Evolutionary conservation across 1,139 yeast genomes (phyloP).

Genomic region (Candida glucosophila): DNA sequence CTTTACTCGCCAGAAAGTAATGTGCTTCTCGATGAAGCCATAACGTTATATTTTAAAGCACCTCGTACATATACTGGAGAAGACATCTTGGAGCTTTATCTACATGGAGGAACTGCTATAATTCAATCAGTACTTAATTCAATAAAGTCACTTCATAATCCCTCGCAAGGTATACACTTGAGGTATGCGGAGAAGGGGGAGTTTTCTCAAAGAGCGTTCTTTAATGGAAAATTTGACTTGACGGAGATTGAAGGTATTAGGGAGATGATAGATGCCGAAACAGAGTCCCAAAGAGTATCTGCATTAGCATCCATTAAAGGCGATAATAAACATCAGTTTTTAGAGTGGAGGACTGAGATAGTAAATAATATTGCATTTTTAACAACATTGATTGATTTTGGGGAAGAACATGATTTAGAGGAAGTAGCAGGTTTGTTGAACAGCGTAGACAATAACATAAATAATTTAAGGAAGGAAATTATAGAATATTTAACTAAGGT

Average conservation of each 20-base stretch:
- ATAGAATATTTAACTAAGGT: slow-evolving; percentile 40
- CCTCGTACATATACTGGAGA: slow-evolving; percentile 94
- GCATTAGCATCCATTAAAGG: slow-evolving; percentile 74
- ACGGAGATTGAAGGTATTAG: slow-evolving; percentile 89
- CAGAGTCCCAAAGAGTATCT: slow-evolving; percentile 76
- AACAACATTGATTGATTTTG: slow-evolving; percentile 89
- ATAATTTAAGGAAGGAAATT: slow-evolving; percentile 35
- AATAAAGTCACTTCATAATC: slow-evolving; percentile 44
- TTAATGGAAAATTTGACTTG: slow-evolving; percentile 58
- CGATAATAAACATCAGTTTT: slow-evolving; percentile 44
- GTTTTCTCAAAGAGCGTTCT: slow-evolving; percentile 75
- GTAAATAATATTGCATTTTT: slow-evolving; percentile 63
- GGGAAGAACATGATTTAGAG: slow-evolving; percentile 86
- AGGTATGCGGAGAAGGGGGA: slow-evolving; percentile 92
- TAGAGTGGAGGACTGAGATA: slow-evolving; percentile 59
- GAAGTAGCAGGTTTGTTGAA: slow-evolving; percentile 44
- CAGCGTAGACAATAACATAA: slow-evolving; percentile 39
- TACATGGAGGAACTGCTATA: slow-evolving; percentile 92
- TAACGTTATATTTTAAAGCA: slow-evolving; percentile 57
- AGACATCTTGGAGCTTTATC: slow-evolving; percentile 75
- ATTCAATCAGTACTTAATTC: slow-evolving; percentile 60
- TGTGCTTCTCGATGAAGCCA: slow-evolving; percentile 65
- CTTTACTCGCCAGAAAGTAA: slow-evolving; percentile 34
- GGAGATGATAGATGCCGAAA: slow-evolving; percentile 88
- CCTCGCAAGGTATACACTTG: slow-evolving; percentile 32